Evolutionary conservation across 176 grass and related monocot genomes (phyloP).

Genomic region (Pharus latifolius): DNA sequence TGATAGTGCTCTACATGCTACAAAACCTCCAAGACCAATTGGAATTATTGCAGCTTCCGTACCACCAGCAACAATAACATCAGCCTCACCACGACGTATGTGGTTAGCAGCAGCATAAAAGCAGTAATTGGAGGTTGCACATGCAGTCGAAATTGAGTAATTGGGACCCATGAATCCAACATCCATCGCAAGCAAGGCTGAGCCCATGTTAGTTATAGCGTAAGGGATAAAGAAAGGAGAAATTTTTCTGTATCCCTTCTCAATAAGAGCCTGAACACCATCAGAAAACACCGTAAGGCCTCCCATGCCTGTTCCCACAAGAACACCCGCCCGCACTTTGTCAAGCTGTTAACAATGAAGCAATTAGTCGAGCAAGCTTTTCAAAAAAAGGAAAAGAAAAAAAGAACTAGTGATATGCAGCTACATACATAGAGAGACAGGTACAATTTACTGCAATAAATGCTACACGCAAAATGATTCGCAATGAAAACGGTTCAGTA

Average conservation of each 20-base stretch:
- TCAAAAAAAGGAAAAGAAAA: background rate
- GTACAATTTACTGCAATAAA: background rate
- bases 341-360: slow-evolving; percentile 35
- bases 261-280: slow-evolving; percentile 44
- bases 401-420: background rate
- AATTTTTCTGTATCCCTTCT: slow-evolving; percentile 53
- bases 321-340: slow-evolving; percentile 38
- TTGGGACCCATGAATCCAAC: slow-evolving; percentile 60
- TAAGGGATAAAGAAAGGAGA: slow-evolving; percentile 62
- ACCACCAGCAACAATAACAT: slow-evolving; percentile 54
- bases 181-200: slow-evolving; percentile 56
- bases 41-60: slow-evolving; percentile 59
- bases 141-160: slow-evolving; percentile 68
- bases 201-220: slow-evolving; percentile 58
- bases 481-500: background rate
- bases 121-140: slow-evolving; percentile 58
- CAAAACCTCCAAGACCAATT: slow-evolving; percentile 57
- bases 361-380: background rate
- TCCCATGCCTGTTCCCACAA: slow-evolving; percentile 60
- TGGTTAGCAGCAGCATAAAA: slow-evolving; percentile 66
- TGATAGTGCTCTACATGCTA: slow-evolving; percentile 60
- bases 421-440: background rate
- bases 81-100: slow-evolving; percentile 54
- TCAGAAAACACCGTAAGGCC: slow-evolving; percentile 45
- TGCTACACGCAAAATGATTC: too few species aligned